Percentiles rank a stretch among this genome's conserved stretches.
Evolutionary conservation across 1,284 basidiomycete species (phyloP).

Genomic region (Phellinidium pouzarii): DNA sequence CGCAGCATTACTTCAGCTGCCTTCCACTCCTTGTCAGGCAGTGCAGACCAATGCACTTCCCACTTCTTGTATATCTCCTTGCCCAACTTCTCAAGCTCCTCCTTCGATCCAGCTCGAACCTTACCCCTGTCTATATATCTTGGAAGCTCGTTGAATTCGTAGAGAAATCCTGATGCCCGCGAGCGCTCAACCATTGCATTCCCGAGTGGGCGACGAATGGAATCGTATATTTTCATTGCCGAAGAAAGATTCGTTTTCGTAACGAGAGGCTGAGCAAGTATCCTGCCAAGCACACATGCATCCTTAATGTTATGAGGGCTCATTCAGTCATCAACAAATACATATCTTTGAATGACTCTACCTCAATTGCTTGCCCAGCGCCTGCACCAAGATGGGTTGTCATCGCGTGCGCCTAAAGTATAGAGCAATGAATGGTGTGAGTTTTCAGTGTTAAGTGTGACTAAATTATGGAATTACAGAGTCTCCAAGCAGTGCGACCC

Average conservation of each 20-base stretch:
- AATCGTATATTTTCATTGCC: slow-evolving; percentile 23
- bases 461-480: slow-evolving; percentile 19
- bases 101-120: background rate
- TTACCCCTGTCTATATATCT: background rate
- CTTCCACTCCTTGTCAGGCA: slow-evolving; percentile 17
- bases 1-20: slow-evolving; percentile 7
- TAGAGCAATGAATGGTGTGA: too few relatives aligned
- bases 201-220: slow-evolving; percentile 23
- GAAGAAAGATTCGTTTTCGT: slow-evolving; percentile 18
- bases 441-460: background rate
- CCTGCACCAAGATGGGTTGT: slow-evolving; percentile 35
- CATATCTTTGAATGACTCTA: slow-evolving; percentile 15
- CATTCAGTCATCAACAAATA: background rate
- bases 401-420: slow-evolving; percentile 33
- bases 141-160: slow-evolving; percentile 14
- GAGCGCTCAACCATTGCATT: slow-evolving; percentile 13
- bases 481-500: slow-evolving; percentile 25
- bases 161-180: slow-evolving; percentile 9
- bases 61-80: slow-evolving; percentile 28
- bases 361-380: slow-evolving; percentile 37
- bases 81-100: slow-evolving; percentile 24
- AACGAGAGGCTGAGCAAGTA: slow-evolving; percentile 25
- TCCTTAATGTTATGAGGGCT: slow-evolving; percentile 24
- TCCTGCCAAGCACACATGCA: slow-evolving; percentile 31
- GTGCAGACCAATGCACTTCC: slow-evolving; percentile 23